Evolutionary conservation across 208 protist species (phyloP), one percentile per base, ranked within the genome.

Genomic region (Perkinsela sp.): DNA sequence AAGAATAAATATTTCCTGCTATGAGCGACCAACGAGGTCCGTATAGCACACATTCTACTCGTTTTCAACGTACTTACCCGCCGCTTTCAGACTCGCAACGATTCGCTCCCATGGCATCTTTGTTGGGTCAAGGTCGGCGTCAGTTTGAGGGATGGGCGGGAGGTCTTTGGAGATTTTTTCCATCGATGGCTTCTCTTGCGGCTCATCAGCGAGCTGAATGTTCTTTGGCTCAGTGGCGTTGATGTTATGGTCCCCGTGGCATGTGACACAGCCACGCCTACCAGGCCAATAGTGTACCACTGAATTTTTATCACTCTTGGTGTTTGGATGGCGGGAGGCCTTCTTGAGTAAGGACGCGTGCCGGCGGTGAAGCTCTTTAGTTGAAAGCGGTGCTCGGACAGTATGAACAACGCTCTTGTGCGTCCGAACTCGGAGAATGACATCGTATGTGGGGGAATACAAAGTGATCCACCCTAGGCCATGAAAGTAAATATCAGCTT

Each of bases 401-500:
- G 84, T 84, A 69, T 92, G 87, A 28, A 92, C 79, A 32, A 92
- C 81, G n/a, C 87, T 85, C 0, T 81, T 82, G 32, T 90, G 75
- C 1, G 87, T 92, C 40, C 87, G 87, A 73, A 92, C 87, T 29
- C 87, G 83, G 74, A 92, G 74, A 32, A 92, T 84, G 13, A 92
- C 87, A 72, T 92, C 87, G 1, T 76, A 71, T 0, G 83, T 80
- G 71, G 74, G 79, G 29, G 90, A 84, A 69, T 83, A 90, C 68
- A 92, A 90, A 0, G 83, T 80, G 1, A 73, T 73, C 87, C 87
- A 92, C 30, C 87, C 87, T 28, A 92, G 76, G 28, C 87, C 87
- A 70, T 85, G 89, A 29, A 92, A 76, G 74, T 92, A 92, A 1
- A 92, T 31, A 70, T 92, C 87, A 6, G 87, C 87, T 75, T 90